A percentile compares a stretch with the other conserved stretches of the same genome.
Conservation (phyloP, 2,329 filamentous ascomycete genomes). For the Cladosporium sp. region DNA sequence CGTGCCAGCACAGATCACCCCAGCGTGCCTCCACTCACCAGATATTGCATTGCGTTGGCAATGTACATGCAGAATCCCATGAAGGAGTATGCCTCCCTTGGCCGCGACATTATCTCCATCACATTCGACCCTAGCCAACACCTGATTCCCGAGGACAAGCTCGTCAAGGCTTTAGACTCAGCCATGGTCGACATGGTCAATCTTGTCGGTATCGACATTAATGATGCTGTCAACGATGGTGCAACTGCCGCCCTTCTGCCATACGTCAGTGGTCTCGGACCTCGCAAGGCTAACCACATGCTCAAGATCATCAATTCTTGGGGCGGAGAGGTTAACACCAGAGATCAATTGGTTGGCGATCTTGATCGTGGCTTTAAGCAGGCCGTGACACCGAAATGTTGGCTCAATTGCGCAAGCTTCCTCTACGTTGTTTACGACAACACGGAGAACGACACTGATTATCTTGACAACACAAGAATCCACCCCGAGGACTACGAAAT, state of each 20-base stretch:
- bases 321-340: constrained; percentile 76
- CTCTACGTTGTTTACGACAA: constrained; percentile 83
- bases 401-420: constrained; percentile 96
- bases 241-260: constrained; percentile 85
- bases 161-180: constrained; percentile 83
- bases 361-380: constrained; percentile 57
- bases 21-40: constrained; percentile 68
- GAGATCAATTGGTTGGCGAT: constrained; percentile 85
- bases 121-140: constrained; percentile 88
- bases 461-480: constrained; percentile 92
- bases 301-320: constrained; percentile 90
- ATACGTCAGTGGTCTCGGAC: constrained; percentile 86
- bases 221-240: constrained; percentile 76
- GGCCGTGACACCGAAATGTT: constrained; percentile 84
- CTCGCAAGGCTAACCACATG: constrained; percentile 79
- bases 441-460: constrained; percentile 74
- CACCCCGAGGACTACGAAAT: constrained; percentile 98
- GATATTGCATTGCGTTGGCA: constrained; percentile 86
- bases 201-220: constrained; percentile 89
- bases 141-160: constrained; percentile 79
- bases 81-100: constrained; percentile 92
- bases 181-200: constrained; percentile 99
- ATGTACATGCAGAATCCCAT: constrained; percentile 93
- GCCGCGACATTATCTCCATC: constrained; percentile 80
- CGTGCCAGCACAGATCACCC: constrained; percentile 78